Evolutionary conservation across 2,329 filamentous ascomycete species (phyloP).

Genomic region (Ceratocystis papillata): DNA sequence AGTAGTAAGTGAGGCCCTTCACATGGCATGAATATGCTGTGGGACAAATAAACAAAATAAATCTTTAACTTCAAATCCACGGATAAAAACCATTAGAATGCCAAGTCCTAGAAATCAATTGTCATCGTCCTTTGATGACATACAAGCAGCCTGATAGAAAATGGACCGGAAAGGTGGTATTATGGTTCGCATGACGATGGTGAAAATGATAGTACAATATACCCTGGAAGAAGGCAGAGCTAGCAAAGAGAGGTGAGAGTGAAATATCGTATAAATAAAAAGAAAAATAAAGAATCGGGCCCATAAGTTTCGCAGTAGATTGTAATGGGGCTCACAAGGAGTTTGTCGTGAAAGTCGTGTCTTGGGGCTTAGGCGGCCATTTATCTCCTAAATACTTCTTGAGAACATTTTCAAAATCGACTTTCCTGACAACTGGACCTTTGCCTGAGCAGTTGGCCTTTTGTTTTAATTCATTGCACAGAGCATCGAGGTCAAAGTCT

Average conservation of each 20-base stretch:
- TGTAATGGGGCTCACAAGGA: neutral
- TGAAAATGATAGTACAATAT: neutral
- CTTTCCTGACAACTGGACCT: conserved; percentile 79
- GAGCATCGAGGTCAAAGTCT: conserved; percentile 83
- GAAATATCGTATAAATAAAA: neutral
- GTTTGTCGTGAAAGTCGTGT: neutral
- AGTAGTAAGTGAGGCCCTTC: neutral
- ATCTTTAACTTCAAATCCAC: neutral
- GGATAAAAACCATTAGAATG: neutral
- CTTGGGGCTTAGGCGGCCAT: conserved; percentile 8
- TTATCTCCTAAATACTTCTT: conserved; percentile 49
- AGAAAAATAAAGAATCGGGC: neutral
- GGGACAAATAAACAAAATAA: neutral
- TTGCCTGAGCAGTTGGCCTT: conserved; percentile 92
- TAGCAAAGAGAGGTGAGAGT: neutral
- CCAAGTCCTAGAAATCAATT: neutral
- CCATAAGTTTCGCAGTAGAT: neutral
- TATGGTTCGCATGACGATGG: neutral
- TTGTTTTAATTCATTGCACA: conserved; percentile 85
- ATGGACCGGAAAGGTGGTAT: neutral
- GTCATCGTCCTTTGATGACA: too few relatives aligned
- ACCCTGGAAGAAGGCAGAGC: neutral
- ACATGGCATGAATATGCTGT: neutral
- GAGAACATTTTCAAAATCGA: conserved; percentile 74
- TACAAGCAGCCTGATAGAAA: too few relatives aligned